Evolutionary conservation across 2,329 filamentous ascomycete species (phyloP).

Genomic region (Talaromyces amestolkiae): DNA sequence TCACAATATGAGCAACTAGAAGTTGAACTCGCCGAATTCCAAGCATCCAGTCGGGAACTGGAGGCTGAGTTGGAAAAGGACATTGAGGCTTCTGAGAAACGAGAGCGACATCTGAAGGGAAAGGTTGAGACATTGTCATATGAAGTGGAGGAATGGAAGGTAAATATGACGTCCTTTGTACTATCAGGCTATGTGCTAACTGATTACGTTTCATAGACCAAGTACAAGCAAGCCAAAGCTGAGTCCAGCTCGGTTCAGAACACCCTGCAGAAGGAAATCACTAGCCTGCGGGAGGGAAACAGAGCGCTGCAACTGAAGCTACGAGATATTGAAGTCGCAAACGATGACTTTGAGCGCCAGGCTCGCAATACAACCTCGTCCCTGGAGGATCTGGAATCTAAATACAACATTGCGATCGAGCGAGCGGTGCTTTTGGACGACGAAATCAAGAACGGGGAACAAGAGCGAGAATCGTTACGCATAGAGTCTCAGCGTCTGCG

Average conservation of each 20-base stretch:
- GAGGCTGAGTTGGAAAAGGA: slow-evolving; percentile 95
- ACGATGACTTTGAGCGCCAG: slow-evolving; percentile 97
- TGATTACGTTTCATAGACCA: slow-evolving; percentile 58
- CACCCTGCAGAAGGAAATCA: slow-evolving; percentile 91
- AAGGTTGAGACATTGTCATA: slow-evolving; percentile 81
- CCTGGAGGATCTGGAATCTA: slow-evolving; percentile 93
- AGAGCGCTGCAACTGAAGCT: slow-evolving; percentile 77
- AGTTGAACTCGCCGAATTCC: slow-evolving; percentile 87
- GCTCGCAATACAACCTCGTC: slow-evolving; percentile 94
- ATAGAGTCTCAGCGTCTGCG: slow-evolving; percentile 88
- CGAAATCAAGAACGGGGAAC: slow-evolving; percentile 85
- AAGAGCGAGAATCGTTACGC: slow-evolving; percentile 82
- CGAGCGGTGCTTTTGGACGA: slow-evolving; percentile 90
- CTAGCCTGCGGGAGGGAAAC: slow-evolving; percentile 79
- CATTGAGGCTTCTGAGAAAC: slow-evolving; percentile 90
- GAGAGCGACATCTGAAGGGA: slow-evolving; percentile 79
- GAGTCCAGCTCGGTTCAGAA: slow-evolving; percentile 85
- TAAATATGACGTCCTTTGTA: slow-evolving; percentile 47
- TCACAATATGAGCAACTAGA: slow-evolving; percentile 90
- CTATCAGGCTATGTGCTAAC: slow-evolving; percentile 2
- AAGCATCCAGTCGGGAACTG: slow-evolving; percentile 87
- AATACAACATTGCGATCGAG: slow-evolving; percentile 94
- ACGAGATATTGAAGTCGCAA: slow-evolving; percentile 93
- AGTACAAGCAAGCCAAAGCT: slow-evolving; percentile 91
- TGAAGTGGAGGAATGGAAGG: slow-evolving; percentile 98